A percentile compares a stretch with the other conserved stretches of the same genome.
Conservation (phyloP, 208 protist species). For the Crithidia thermophila region DNA sequence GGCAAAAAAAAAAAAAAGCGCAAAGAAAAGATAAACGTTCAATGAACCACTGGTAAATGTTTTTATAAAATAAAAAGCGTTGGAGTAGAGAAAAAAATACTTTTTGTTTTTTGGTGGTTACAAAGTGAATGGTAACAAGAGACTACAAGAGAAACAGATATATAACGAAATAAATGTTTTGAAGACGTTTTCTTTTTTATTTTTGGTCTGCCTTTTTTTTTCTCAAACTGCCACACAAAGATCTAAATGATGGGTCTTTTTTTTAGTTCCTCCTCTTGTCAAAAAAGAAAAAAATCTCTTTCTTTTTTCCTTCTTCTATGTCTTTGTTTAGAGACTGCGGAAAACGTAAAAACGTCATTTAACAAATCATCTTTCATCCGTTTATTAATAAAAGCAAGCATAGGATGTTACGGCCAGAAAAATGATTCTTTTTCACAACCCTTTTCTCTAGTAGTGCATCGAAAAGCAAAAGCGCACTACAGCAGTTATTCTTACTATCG, state of each 20-base stretch:
- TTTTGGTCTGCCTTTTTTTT: slow-evolving; percentile 8
- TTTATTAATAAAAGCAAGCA: too few relatives aligned
- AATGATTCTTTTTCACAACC: not conserved
- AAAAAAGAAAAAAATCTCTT: slow-evolving; percentile 6
- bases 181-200: slow-evolving; percentile 16
- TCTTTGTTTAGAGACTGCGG: not conserved
- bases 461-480: not conserved
- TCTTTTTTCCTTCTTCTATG: slow-evolving; percentile 1
- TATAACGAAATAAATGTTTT: slow-evolving; percentile 15
- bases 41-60: too few relatives aligned
- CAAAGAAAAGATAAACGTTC: not conserved
- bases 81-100: not conserved
- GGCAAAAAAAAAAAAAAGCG: slow-evolving; percentile 9
- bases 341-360: not conserved
- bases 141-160: slow-evolving; percentile 21
- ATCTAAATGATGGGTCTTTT: not conserved
- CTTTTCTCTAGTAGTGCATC: not conserved
- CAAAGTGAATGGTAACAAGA: slow-evolving; percentile 2
- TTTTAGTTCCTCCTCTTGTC: slow-evolving; percentile 9
- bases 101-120: not conserved
- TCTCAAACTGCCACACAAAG: not conserved
- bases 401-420: too few relatives aligned
- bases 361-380: too few relatives aligned
- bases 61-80: too few relatives aligned
- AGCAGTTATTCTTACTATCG: not conserved